Base-by-base conservation (phyloP, 345 rosid species). In the Sisymbrium altissimum region DNA sequence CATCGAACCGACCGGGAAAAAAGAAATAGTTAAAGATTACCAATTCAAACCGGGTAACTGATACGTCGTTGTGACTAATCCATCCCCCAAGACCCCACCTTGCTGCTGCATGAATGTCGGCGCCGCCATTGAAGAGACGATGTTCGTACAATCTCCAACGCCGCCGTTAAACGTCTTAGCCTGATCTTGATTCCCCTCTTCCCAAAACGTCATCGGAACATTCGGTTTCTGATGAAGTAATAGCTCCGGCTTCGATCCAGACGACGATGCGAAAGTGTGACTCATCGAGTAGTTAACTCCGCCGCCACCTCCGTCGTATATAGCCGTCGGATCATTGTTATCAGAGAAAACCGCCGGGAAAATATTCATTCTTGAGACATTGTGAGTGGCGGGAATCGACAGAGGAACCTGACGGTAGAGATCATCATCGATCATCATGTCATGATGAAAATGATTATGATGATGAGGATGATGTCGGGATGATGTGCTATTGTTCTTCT, bases 1-100 rank as follows among this genome's bases (percentile, higher is more conserved):
- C n/a, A 59, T 1, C 36, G 21, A 36, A 35, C 29, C 44, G 15
- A 35, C 27, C 15, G 29, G 64, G 1, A 15, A 17, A 10, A 35
- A 11, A 25, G n/a, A n/a, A n/a, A n/a, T n/a, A n/a, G n/a, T n/a
- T n/a, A n/a, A 90, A 55, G 91, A 63, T 76, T 81, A 87, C 97
- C 98, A 90, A 79, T 89, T 93, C 71, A 90, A 71, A 58, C 92
- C 93, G 5, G 88, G 45, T 46, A 85, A 73, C 64, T 89, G 94
- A 66, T 80, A 86, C 7, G 87, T 77, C 23, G 84, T 83, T 70
- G 85, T 81, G 49, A 79, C 81, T 39, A 79, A 53, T 14, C 82
- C 85, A 38, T 91, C 91, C 3, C 86, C 84, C 10, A 84, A 12
- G 18, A 86, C 64, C 56, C 89, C 95, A 74, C 62, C 40, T 74